Conservation (phyloP, 2,329 filamentous ascomycete genomes). For the Fonsecaea pedrosoi region DNA sequence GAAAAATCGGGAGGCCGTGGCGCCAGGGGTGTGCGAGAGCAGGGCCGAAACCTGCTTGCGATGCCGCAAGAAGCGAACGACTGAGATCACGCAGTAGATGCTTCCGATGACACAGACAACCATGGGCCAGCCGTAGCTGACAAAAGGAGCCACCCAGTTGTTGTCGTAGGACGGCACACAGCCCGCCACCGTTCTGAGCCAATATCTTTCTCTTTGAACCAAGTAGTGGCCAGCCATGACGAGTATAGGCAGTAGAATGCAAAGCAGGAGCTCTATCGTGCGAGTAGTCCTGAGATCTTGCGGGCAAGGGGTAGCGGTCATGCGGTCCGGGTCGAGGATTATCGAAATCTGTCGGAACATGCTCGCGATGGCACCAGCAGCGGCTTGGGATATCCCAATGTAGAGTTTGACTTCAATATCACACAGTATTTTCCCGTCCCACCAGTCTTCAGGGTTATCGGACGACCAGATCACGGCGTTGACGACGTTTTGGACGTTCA, state of each 20-base stretch:
- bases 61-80: constrained; percentile 67
- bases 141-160: constrained; percentile 64
- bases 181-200: constrained; percentile 47
- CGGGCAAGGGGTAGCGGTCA: constrained; percentile 58
- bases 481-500: constrained; percentile 64
- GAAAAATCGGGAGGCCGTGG: constrained; percentile 41
- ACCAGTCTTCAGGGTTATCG: constrained; percentile 63
- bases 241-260: constrained; percentile 62
- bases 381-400: constrained; percentile 59
- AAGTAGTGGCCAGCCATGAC: constrained; percentile 65
- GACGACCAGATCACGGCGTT: constrained; percentile 71
- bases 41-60: constrained; percentile 64
- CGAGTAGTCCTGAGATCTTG: constrained; percentile 56
- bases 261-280: constrained; percentile 62
- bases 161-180: constrained; percentile 62
- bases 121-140: constrained; percentile 64
- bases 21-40: constrained; percentile 66
- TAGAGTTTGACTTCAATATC: constrained; percentile 68
- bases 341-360: constrained; percentile 66
- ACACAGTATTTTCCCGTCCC: constrained; percentile 66
- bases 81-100: constrained; percentile 67
- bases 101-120: constrained; percentile 60
- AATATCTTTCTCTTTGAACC: constrained; percentile 66
- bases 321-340: constrained; percentile 66
- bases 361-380: constrained; percentile 61